Percentiles rank a stretch among this genome's conserved stretches.
These are phyloP conservation scores for Trichosanthes truncata DNA, from an alignment of 306 rosid species.

Conservation along the genomic window DNA sequence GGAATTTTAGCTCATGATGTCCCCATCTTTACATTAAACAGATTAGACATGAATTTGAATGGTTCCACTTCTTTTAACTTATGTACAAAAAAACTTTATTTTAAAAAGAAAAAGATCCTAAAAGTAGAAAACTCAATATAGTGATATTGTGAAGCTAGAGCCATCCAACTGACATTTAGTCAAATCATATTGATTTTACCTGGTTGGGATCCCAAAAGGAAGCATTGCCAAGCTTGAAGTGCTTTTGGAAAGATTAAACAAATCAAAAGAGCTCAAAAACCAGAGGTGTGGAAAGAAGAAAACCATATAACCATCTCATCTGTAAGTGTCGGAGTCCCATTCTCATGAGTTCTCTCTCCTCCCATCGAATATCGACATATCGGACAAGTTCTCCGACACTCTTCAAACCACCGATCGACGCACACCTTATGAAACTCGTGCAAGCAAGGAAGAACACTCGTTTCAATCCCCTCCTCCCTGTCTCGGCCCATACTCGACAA, in stretches of 20 bases:
- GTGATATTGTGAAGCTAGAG: not conserved
- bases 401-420: constrained; percentile 66
- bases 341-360: constrained; percentile 10
- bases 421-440: constrained; percentile 75
- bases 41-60: not conserved
- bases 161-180: not conserved
- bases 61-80: not conserved
- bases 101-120: not conserved
- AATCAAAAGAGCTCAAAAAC: constrained; percentile 25
- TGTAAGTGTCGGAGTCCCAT: constrained; percentile 33
- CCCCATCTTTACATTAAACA: not conserved
- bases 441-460: constrained; percentile 59
- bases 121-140: not conserved
- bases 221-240: not conserved
- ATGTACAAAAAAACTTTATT: not conserved
- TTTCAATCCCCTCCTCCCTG: constrained; percentile 19
- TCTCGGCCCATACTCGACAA: constrained; percentile 46
- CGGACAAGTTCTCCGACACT: constrained; percentile 61
- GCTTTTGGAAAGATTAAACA: not conserved
- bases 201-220: not conserved
- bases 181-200: not conserved
- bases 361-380: constrained; percentile 71
- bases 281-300: constrained; percentile 89
- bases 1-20: not conserved
- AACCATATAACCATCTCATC: constrained; percentile 92